Conservation (phyloP, 306 rosid species). For the Sesbania bispinosa region DNA sequence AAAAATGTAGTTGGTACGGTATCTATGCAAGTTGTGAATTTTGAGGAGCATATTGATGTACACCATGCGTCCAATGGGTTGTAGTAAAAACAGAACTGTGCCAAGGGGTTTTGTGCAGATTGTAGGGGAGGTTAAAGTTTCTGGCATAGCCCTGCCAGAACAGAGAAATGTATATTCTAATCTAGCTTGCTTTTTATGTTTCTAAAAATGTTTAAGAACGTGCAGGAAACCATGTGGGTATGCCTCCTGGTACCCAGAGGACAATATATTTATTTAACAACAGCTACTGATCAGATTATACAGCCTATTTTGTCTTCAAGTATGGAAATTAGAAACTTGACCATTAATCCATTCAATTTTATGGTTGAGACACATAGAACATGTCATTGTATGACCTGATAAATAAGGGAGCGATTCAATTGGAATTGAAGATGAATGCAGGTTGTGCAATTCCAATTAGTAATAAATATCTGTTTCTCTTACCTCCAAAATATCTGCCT, state of each 20-base stretch:
- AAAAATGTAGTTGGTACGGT: background rate
- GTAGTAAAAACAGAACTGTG: constrained; percentile 3
- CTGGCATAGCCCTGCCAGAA: background rate
- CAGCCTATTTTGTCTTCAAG: background rate
- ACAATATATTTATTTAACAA: constrained; percentile 18
- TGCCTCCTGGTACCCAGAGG: background rate
- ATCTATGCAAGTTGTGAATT: constrained; percentile 20
- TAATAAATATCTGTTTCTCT: background rate
- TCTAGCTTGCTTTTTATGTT: background rate
- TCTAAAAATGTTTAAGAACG: background rate
- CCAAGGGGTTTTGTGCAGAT: background rate
- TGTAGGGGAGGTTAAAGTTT: background rate
- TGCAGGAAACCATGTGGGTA: background rate
- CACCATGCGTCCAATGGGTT: constrained; percentile 22
- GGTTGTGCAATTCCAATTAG: background rate
- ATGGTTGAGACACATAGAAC: background rate
- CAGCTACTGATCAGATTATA: background rate
- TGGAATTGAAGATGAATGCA: background rate
- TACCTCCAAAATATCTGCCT: background rate
- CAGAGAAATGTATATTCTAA: constrained; percentile 23
- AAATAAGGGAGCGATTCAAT: background rate
- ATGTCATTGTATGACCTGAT: background rate
- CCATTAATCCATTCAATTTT: background rate
- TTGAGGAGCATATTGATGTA: constrained; percentile 29
- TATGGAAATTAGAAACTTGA: background rate